These are phyloP conservation scores for Agaricus blazei DNA, from an alignment of 768 basidiomycete genomes.

Conservation along the genomic window DNA sequence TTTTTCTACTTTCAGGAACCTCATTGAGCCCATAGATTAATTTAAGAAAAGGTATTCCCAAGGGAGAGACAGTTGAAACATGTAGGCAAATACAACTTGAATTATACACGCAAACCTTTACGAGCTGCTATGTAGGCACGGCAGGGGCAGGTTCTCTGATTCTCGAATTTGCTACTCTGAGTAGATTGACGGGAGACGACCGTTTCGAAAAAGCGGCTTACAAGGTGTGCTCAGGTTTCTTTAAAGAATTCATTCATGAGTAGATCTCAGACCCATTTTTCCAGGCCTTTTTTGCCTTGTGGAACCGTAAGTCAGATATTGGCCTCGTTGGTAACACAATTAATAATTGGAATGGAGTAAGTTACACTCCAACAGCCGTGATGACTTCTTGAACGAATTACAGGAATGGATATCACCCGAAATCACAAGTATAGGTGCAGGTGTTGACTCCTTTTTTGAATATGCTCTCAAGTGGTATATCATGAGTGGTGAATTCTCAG, in stretches of 20 bases:
- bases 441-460: slow-evolving; percentile 94
- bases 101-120: neutral
- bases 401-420: slow-evolving; percentile 78
- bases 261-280: neutral
- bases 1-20: slow-evolving; percentile 4
- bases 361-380: slow-evolving; percentile 19
- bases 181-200: slow-evolving; percentile 84
- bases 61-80: slow-evolving; percentile 77
- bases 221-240: slow-evolving; percentile 29
- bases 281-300: slow-evolving; percentile 84
- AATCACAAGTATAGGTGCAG: slow-evolving; percentile 82
- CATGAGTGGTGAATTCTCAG: slow-evolving; percentile 52
- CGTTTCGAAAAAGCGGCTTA: slow-evolving; percentile 87
- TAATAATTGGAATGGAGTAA: slow-evolving; percentile 74
- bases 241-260: neutral
- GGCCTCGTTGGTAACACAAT: slow-evolving; percentile 88
- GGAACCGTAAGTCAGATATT: slow-evolving; percentile 86
- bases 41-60: slow-evolving; percentile 69
- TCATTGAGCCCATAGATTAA: slow-evolving; percentile 54
- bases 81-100: slow-evolving; percentile 46
- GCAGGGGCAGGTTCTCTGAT: slow-evolving; percentile 93
- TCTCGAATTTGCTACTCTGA: slow-evolving; percentile 90
- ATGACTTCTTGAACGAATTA: neutral
- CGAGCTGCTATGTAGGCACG: slow-evolving; percentile 47
- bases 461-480: slow-evolving; percentile 93